phyloP scores from a whole-genome alignment of 371 early-diverging fungal species.

The Batkoa obscura region DNA sequence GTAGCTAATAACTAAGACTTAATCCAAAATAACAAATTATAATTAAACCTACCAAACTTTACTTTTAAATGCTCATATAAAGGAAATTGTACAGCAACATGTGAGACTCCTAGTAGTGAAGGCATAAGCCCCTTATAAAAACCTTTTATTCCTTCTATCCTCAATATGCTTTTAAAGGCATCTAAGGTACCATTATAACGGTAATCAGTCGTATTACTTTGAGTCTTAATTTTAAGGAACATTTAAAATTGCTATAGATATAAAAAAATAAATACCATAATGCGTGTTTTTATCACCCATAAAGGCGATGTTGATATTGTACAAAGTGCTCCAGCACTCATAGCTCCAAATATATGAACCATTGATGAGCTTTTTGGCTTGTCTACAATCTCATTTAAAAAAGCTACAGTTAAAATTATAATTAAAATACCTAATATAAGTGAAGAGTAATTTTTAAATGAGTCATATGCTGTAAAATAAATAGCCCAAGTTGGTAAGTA shows the following conservation, averaged over 20 bases:
- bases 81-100: conserved; percentile 91
- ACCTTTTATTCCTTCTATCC: conserved; percentile 50
- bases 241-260: not conserved
- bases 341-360: conserved; percentile 64
- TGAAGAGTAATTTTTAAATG: conserved; percentile 20
- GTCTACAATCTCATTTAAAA: not conserved
- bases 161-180: conserved; percentile 46
- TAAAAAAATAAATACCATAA: conserved; percentile 38
- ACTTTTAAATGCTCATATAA: conserved; percentile 77
- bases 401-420: not conserved
- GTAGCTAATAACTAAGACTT: not conserved
- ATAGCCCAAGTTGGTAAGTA: conserved; percentile 86
- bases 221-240: not conserved
- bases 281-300: conserved; percentile 88
- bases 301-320: conserved; percentile 72
- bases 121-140: conserved; percentile 82
- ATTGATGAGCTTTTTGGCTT: conserved; percentile 3
- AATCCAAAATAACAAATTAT: not conserved
- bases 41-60: conserved; percentile 25
- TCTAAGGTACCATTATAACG: conserved; percentile 48
- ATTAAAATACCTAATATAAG: not conserved
- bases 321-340: conserved; percentile 68
- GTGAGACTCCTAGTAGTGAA: conserved; percentile 74
- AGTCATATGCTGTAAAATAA: conserved; percentile 66
- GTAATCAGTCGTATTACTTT: conserved; percentile 16